Evolutionary conservation across 2,329 filamentous ascomycete genomes (phyloP).

Genomic region (Ceratocystis destructans): DNA sequence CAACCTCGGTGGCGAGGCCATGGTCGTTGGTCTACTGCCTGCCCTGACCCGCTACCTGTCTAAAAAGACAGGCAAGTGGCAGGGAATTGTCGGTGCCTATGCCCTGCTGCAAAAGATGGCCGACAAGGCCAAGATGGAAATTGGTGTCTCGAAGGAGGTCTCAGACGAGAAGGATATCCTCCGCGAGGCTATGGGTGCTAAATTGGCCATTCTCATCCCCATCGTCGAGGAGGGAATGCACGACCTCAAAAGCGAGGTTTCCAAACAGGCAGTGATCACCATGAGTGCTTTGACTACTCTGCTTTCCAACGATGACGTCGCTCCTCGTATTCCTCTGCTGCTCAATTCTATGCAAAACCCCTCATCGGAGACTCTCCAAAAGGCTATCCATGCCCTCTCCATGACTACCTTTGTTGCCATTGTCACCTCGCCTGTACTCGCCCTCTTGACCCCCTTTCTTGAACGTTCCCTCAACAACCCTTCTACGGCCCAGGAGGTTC

Average conservation of each 20-base stretch:
- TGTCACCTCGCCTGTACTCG: constrained; percentile 88
- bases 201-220: constrained; percentile 75
- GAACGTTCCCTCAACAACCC: constrained; percentile 90
- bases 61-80: constrained; percentile 89
- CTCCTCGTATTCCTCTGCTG: constrained; percentile 77
- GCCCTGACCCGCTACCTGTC: constrained; percentile 59
- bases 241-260: constrained; percentile 78
- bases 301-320: constrained; percentile 92
- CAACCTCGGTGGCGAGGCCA: constrained; percentile 64
- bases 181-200: constrained; percentile 78
- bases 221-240: constrained; percentile 90
- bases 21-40: constrained; percentile 71
- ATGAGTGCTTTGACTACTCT: constrained; percentile 85
- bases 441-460: constrained; percentile 83
- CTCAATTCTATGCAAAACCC: constrained; percentile 94
- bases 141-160: constrained; percentile 65
- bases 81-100: constrained; percentile 79
- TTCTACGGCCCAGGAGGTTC: constrained; percentile 78
- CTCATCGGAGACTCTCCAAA: constrained; percentile 73
- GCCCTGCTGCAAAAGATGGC: constrained; percentile 84
- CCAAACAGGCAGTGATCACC: constrained; percentile 79
- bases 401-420: constrained; percentile 97
- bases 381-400: constrained; percentile 90
- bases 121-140: constrained; percentile 77
- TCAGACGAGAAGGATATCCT: constrained; percentile 79